phyloP scores from a whole-genome alignment of 2,329 filamentous ascomycete species.

The Cladosporium sp. region DNA sequence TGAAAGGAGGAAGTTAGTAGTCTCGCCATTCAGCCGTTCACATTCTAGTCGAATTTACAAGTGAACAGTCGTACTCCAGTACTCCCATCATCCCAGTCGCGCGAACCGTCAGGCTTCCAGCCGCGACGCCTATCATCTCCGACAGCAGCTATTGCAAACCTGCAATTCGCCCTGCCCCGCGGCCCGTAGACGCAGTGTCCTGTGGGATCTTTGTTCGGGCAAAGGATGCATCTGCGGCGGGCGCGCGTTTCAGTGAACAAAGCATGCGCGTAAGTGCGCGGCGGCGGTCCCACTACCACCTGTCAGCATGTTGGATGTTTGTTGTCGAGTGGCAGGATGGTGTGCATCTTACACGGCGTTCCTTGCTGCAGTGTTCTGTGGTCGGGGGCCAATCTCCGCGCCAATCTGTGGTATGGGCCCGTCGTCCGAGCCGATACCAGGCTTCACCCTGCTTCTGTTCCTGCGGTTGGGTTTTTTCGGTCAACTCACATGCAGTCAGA shows the following conservation, averaged over 20 bases:
- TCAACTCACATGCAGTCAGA: constrained; percentile 2
- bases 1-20: too few species aligned
- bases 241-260: neutral
- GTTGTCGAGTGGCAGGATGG: neutral
- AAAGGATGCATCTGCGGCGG: neutral
- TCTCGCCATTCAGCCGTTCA: too few species aligned
- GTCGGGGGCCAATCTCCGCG: constrained; percentile 2
- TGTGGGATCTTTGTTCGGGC: constrained; percentile 7
- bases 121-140: neutral
- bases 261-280: neutral
- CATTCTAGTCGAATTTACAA: too few species aligned
- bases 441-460: constrained; percentile 1
- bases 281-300: neutral
- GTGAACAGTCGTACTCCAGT: too few species aligned
- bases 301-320: too few species aligned
- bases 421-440: neutral
- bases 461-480: neutral
- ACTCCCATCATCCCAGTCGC: neutral
- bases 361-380: neutral
- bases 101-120: constrained; percentile 4
- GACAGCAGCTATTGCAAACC: neutral
- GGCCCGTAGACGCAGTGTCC: neutral
- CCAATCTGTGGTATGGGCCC: constrained; percentile 3
- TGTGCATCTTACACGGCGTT: too few species aligned
- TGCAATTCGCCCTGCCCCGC: neutral